Conservation (phyloP, 2,329 filamentous ascomycete species). For the Ophiostoma pallidulum region DNA sequence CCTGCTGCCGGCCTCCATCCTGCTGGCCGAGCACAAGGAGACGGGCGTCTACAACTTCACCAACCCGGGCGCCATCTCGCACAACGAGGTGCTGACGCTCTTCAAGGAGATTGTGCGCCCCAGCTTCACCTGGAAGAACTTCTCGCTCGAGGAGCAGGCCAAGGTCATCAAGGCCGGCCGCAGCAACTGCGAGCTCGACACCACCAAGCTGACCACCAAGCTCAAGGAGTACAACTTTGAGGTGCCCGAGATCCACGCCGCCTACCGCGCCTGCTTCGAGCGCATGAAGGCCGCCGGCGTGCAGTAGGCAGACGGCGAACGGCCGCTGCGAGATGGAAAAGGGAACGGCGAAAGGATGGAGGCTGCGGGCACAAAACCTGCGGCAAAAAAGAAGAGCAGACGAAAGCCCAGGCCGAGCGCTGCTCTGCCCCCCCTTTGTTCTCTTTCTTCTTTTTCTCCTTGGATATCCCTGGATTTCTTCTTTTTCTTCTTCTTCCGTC, state of each 20-base stretch:
- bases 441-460: too few relatives aligned
- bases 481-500: neutral
- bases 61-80: conserved; percentile 61
- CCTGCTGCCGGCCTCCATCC: conserved; percentile 59
- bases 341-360: too few relatives aligned
- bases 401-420: conserved; percentile 1
- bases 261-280: conserved; percentile 53
- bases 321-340: too few relatives aligned
- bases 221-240: conserved; percentile 48
- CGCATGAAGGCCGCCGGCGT: conserved; percentile 50
- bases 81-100: conserved; percentile 56
- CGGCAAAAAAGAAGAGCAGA: conserved; percentile 1
- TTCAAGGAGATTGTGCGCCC: conserved; percentile 57
- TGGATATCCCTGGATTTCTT: neutral
- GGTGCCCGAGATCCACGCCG: conserved; percentile 52
- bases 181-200: conserved; percentile 57
- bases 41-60: conserved; percentile 61
- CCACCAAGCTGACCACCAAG: conserved; percentile 50
- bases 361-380: too few relatives aligned
- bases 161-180: conserved; percentile 59
- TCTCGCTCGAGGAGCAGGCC: conserved; percentile 54
- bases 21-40: conserved; percentile 89
- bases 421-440: neutral
- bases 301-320: too few relatives aligned
- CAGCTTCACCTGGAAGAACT: conserved; percentile 54